Conservation (phyloP, 1,139 yeast genomes). For the Meyerozyma athensensis region DNA sequence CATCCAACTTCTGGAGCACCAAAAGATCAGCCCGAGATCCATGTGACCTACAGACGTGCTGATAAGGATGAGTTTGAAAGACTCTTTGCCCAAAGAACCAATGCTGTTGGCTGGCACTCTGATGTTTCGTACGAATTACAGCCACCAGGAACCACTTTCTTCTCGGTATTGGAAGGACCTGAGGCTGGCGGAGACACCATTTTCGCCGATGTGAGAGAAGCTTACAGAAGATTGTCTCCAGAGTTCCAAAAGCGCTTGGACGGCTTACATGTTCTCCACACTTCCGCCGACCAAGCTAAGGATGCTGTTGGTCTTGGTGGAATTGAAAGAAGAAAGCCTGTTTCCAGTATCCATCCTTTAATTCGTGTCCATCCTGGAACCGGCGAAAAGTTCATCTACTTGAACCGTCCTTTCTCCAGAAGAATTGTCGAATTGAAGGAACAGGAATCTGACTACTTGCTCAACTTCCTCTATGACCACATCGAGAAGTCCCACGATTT, state of each 20-base stretch:
- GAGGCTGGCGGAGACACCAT: slow-evolving; percentile 72
- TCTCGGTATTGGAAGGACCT: slow-evolving; percentile 58
- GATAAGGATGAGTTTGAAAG: slow-evolving; percentile 19
- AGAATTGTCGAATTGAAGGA: slow-evolving; percentile 61
- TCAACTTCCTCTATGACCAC: slow-evolving; percentile 49
- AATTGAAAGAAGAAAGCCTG: slow-evolving; percentile 59
- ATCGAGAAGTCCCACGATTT: slow-evolving; percentile 49
- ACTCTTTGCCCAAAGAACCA: slow-evolving; percentile 30
- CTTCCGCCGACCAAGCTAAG: slow-evolving; percentile 65
- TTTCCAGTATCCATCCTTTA: slow-evolving; percentile 58
- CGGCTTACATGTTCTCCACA: slow-evolving; percentile 58
- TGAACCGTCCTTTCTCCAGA: slow-evolving; percentile 58
- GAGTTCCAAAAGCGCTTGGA: slow-evolving; percentile 50
- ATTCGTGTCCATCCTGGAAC: slow-evolving; percentile 68
- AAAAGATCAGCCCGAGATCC: slow-evolving; percentile 52
- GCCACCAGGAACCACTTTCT: slow-evolving; percentile 64
- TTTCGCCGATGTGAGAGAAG: slow-evolving; percentile 59
- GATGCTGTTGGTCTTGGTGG: slow-evolving; percentile 52
- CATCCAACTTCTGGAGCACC: slow-evolving; percentile 78
- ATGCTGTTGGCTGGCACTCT: slow-evolving; percentile 53
- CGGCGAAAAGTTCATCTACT: slow-evolving; percentile 54
- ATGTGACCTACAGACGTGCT: slow-evolving; percentile 54
- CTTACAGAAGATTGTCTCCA: slow-evolving; percentile 67
- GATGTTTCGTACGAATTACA: slow-evolving; percentile 69
- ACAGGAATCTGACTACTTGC: slow-evolving; percentile 55